Percentiles rank a stretch among this genome's conserved stretches.
Evolutionary conservation across 441 rosid genomes (phyloP).

Genomic region (Mallotus repandus): DNA sequence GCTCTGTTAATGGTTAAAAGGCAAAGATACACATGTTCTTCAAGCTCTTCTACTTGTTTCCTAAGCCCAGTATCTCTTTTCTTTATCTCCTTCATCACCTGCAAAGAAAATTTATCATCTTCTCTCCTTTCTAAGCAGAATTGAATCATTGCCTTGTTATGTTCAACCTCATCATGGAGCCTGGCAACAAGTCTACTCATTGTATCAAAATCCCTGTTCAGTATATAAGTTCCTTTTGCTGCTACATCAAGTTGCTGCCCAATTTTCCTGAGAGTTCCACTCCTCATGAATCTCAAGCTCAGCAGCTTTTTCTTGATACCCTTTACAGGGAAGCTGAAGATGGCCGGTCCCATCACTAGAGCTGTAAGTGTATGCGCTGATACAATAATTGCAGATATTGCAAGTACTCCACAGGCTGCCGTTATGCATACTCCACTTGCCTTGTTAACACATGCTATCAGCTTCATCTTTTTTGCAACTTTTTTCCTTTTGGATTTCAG

Average conservation of each 20-base stretch:
- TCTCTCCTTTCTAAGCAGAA: constrained; percentile 34
- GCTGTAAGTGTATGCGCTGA: constrained; percentile 39
- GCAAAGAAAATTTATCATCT: constrained; percentile 20
- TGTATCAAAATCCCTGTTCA: constrained; percentile 50
- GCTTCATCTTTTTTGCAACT: constrained; percentile 31
- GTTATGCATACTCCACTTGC: constrained; percentile 36
- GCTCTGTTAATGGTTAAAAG: constrained; percentile 46
- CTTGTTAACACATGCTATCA: constrained; percentile 25
- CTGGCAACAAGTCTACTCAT: constrained; percentile 44
- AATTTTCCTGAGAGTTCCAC: constrained; percentile 26
- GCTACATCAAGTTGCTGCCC: constrained; percentile 43
- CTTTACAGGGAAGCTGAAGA: constrained; percentile 30
- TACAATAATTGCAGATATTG: constrained; percentile 29
- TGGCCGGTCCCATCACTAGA: constrained; percentile 30
- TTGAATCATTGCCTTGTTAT: constrained; percentile 34
- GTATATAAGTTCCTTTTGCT: constrained; percentile 44
- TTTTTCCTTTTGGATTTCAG: constrained; percentile 35
- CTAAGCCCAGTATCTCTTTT: constrained; percentile 33
- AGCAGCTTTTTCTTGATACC: constrained; percentile 27
- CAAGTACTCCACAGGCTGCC: constrained; percentile 31
- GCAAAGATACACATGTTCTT: constrained; percentile 49
- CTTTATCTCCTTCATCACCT: constrained; percentile 41
- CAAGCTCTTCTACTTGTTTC: constrained; percentile 45
- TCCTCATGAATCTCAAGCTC: constrained; percentile 20
- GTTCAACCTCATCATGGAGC: constrained; percentile 50